A percentile compares a stretch with the other conserved stretches of the same genome.
Evolutionary conservation across 441 rosid genomes (phyloP).

Genomic region (Mallotus repandus): DNA sequence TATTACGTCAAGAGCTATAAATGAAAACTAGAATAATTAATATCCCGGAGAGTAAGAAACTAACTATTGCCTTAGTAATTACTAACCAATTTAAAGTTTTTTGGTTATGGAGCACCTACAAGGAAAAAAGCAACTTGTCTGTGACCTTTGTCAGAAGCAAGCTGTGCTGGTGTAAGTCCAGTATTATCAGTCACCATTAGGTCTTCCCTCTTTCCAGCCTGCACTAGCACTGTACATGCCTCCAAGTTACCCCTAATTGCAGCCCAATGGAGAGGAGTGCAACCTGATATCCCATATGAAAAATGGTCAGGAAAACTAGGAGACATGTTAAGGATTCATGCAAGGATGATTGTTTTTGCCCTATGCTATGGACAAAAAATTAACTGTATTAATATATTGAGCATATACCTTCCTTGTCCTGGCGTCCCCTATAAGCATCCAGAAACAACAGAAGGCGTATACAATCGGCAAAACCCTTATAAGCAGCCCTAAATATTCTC

Average conservation of each 20-base stretch:
- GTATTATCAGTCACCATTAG: conserved; percentile 78
- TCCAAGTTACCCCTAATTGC: conserved; percentile 96
- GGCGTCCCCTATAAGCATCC: conserved; percentile 87
- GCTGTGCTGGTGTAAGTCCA: conserved; percentile 97
- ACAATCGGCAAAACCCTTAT: conserved; percentile 95
- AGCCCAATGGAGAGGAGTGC: conserved; percentile 98
- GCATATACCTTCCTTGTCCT: conserved; percentile 83
- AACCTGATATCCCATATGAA: conserved; percentile 48
- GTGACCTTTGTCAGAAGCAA: conserved; percentile 94
- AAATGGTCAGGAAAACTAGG: conserved; percentile 5
- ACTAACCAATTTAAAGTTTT: conserved; percentile 31
- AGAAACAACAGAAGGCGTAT: conserved; percentile 87
- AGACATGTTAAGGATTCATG: not conserved
- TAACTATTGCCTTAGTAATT: conserved; percentile 19
- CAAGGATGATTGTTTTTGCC: not conserved
- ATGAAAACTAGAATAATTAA: not conserved
- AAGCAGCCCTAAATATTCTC: conserved; percentile 86
- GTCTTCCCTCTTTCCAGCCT: conserved; percentile 96
- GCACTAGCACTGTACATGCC: conserved; percentile 96
- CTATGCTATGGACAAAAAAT: not conserved
- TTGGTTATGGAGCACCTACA: conserved; percentile 62
- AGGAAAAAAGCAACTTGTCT: conserved; percentile 97
- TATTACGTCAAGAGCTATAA: conserved; percentile 16
- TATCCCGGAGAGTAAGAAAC: conserved; percentile 18
- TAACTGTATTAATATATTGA: not conserved